A percentile compares a stretch with the other conserved stretches of the same genome.
phyloP scores from a whole-genome alignment of 495 filamentous ascomycete genomes.

The Lasiosphaeria hispida region DNA sequence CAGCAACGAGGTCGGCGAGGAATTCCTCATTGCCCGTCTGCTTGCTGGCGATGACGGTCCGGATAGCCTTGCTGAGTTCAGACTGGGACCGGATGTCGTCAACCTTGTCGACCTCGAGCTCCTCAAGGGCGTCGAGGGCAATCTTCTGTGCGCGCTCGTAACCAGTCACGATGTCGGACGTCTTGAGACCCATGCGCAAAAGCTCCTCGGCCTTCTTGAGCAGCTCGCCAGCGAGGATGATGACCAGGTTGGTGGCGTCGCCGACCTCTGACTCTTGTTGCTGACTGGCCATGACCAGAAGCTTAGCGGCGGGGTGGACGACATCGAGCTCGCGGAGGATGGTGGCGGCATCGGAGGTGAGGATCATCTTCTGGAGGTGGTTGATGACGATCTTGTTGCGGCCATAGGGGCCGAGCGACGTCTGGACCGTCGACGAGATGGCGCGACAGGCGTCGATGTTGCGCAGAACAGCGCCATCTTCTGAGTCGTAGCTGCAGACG shows the following conservation, averaged over 20 bases:
- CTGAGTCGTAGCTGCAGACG: conserved; percentile 77
- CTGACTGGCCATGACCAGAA: conserved; percentile 98
- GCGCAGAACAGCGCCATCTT: conserved; percentile 97
- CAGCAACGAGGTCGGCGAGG: conserved; percentile 80
- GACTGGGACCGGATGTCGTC: conserved; percentile 71
- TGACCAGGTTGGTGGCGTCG: conserved; percentile 97
- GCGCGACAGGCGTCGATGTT: conserved; percentile 99
- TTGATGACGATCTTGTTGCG: conserved; percentile 99
- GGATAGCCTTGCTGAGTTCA: conserved; percentile 92
- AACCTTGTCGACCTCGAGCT: conserved; percentile 88
- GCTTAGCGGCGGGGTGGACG: conserved; percentile 95
- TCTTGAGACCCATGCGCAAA: conserved; percentile 91
- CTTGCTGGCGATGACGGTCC: conserved; percentile 94
- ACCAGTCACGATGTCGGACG: conserved; percentile 90
- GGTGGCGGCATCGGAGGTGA: conserved; percentile 96
- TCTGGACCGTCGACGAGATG: conserved; percentile 93
- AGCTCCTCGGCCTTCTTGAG: conserved; percentile 97
- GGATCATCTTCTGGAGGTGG: conserved; percentile 98
- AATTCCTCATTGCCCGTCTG: conserved; percentile 89
- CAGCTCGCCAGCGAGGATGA: conserved; percentile 92
- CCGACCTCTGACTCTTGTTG: conserved; percentile 99
- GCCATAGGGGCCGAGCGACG: conserved; percentile 93
- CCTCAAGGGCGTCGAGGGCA: conserved; percentile 80
- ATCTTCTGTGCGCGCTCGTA: conserved; percentile 93
- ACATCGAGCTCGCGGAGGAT: conserved; percentile 97